These are phyloP conservation scores for Cordyceps farinosa DNA, from an alignment of 2,329 filamentous ascomycete genomes.

Conservation along the genomic window DNA sequence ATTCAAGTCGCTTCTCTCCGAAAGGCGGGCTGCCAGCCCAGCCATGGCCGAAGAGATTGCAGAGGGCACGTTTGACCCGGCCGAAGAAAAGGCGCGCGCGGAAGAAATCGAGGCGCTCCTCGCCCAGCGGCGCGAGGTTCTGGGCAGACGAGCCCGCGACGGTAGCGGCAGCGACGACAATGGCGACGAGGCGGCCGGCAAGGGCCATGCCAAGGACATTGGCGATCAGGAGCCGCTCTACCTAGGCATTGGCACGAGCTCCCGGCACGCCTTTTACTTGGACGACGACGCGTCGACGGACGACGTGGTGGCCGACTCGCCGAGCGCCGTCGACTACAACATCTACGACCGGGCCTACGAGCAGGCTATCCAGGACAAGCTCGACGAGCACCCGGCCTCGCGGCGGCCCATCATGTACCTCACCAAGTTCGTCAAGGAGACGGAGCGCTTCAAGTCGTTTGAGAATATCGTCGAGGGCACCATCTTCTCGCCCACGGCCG, in stretches of 20 bases:
- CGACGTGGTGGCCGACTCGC: constrained; percentile 73
- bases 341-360: constrained; percentile 88
- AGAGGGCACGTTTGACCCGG: constrained; percentile 22
- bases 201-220: constrained; percentile 53
- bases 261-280: constrained; percentile 43
- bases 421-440: constrained; percentile 46
- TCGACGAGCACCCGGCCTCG: constrained; percentile 46
- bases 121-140: constrained; percentile 43
- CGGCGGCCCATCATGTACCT: constrained; percentile 45
- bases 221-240: constrained; percentile 61
- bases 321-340: constrained; percentile 77
- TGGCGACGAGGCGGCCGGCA: background rate
- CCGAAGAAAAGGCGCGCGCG: constrained; percentile 36
- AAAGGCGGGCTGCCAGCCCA: constrained; percentile 18
- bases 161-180: constrained; percentile 27
- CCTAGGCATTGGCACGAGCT: constrained; percentile 72
- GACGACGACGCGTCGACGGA: constrained; percentile 33
- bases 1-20: constrained; percentile 71
- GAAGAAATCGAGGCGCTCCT: constrained; percentile 50
- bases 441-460: constrained; percentile 37
- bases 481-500: constrained; percentile 15
- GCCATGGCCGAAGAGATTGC: background rate
- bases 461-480: constrained; percentile 37
- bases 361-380: constrained; percentile 68
- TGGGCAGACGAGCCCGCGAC: constrained; percentile 24